Base-by-base conservation (phyloP, 129 eudicot species). In the Silybum marianum region DNA sequence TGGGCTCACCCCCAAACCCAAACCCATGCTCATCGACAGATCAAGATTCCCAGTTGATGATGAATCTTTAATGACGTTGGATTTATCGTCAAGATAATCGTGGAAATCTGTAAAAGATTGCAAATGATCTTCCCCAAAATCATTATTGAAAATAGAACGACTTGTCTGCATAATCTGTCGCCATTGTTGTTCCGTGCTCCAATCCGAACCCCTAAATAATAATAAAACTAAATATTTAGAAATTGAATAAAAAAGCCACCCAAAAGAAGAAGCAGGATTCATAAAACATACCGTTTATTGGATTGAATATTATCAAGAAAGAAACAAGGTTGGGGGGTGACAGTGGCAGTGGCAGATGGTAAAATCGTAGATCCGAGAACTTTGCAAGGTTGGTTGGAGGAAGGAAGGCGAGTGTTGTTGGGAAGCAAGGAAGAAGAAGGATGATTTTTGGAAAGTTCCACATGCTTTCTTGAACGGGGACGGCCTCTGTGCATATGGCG, bases 391-490 rank as follows among this genome's bases (percentile, higher is more conserved):
- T 6, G 32, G 65, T 2, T 1, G 91, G 36, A 32, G 36, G 36
- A 32, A 32, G 36, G 36, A 32, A 2, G 36, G 2, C 28, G 36
- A 32, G 48, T 16, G 85, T 1, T 54, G 87, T 11, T 87, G 72
- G 69, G 84, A 48, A 87, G 73, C 88, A 73, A 12, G 11, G 94
- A 76, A 82, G 86, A 80, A 85, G 88, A 80, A 71, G 54, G 3
- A 9, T 13, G 16, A 3, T 44, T 79, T 8, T 84, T 89, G 89
- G 32, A 23, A 79, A 82, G 89, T 91, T 91, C 98, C 97, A 93
- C 98, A 91, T 89, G 98, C 98, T 93, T 93, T 93, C 98, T 93
- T 93, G 98, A 93, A 93, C 98, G 98, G 72, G 91, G 94, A 73
- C 98, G 93, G 87, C 98, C 96, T 79, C 98, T 83, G 83, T 93